A percentile compares a stretch with the other conserved stretches of the same genome.
Evolutionary conservation across 352 stramenopile species (phyloP).

Genomic region (Globisporangium viniferum): DNA sequence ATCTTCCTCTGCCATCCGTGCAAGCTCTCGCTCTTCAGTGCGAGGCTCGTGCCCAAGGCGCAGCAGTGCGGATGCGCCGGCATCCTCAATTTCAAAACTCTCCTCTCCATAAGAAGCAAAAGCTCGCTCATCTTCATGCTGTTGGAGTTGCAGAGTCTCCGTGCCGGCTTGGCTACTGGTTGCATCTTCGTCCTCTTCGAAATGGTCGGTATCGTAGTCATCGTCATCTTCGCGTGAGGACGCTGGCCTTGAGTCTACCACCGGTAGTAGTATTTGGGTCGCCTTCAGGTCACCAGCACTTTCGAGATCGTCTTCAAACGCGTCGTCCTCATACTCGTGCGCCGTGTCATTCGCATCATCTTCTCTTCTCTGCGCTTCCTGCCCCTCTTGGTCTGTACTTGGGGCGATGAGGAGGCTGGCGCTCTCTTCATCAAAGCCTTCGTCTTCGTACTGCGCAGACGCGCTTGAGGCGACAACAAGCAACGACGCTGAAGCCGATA

Average conservation of each 20-base stretch:
- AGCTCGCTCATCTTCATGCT: neutral
- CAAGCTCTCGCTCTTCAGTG: neutral
- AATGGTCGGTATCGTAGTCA: slow-evolving; percentile 14
- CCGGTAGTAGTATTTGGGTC: neutral
- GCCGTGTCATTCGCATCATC: neutral
- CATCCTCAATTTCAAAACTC: neutral
- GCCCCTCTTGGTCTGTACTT: no score
- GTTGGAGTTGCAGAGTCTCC: neutral
- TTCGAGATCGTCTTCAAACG: slow-evolving; percentile 11
- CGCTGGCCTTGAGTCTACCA: neutral
- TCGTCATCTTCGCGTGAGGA: neutral
- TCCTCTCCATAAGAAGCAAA: slow-evolving; percentile 6
- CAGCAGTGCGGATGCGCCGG: neutral
- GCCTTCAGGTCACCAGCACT: neutral
- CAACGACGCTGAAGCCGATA: neutral
- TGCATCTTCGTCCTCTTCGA: slow-evolving; percentile 9
- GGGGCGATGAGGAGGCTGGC: neutral
- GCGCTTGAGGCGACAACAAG: neutral
- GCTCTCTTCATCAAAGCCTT: slow-evolving; percentile 14
- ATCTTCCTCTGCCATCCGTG: neutral
- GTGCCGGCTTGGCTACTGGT: neutral
- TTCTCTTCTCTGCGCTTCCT: neutral
- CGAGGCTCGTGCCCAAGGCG: neutral
- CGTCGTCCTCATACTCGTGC: slow-evolving; percentile 15
- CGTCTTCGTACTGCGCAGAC: slow-evolving; percentile 8